These are phyloP conservation scores for Phytopythium sindhum DNA, from an alignment of 352 stramenopile species.

Conservation along the genomic window DNA sequence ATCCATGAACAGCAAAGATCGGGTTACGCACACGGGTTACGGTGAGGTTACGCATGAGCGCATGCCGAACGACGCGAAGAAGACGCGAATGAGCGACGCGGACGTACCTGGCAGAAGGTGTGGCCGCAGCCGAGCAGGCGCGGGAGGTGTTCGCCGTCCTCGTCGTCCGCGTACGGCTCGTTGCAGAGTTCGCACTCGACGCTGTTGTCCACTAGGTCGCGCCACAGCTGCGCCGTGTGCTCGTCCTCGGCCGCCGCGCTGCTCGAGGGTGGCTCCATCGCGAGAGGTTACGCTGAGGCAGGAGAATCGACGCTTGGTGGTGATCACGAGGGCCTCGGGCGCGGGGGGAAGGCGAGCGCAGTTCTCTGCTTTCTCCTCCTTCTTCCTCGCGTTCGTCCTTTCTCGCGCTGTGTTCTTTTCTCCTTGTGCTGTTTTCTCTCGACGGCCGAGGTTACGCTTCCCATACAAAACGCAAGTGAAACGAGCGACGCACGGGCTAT, in stretches of 20 bases:
- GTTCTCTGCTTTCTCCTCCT: not conserved
- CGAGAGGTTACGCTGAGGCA: not conserved
- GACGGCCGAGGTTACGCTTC: not conserved
- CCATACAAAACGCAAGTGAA: constrained; percentile 2
- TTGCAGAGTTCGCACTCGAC: constrained; percentile 87
- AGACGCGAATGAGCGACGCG: not conserved
- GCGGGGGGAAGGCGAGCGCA: not conserved
- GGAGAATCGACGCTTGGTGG: not conserved
- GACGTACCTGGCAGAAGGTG: constrained; percentile 77
- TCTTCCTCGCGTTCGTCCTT: not conserved
- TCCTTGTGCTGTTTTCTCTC: not conserved
- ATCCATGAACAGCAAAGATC: constrained; percentile 9
- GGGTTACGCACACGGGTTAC: constrained; percentile 1
- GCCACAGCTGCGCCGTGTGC: constrained; percentile 51
- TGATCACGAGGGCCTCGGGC: not conserved
- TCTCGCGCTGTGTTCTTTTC: not conserved
- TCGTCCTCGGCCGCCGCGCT: constrained; percentile 37
- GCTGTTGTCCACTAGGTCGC: constrained; percentile 69
- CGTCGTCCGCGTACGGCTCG: constrained; percentile 73
- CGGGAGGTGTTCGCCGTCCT: constrained; percentile 57
- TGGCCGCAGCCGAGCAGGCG: constrained; percentile 73
- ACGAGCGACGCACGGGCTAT: not conserved
- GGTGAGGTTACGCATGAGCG: constrained; percentile 1
- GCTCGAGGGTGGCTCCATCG: constrained; percentile 9
- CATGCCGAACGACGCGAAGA: not conserved